These are phyloP conservation scores for bread wheat (Triticum aestivum) DNA, from an alignment of 176 grass and related monocot species.

Conservation along the genomic window IWGSC_CS_RefSeq_v2.1 NC_057798.1:51920299-51920798, in stretches of 20 bases:
- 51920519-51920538: neutral
- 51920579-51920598: too few species aligned
- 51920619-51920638: too few species aligned
- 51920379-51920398: neutral
- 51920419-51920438: slow-evolving; percentile 17
- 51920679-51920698: neutral
- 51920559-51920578: neutral
- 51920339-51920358: neutral
- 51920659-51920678: neutral
- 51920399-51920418: slow-evolving; percentile 21
- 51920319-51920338: neutral
- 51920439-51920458: neutral
- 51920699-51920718: slow-evolving; percentile 18
- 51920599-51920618: too few species aligned
- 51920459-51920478: neutral
- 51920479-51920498: neutral
- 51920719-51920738: slow-evolving; percentile 11
- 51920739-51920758: neutral
- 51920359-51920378: neutral
- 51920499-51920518: slow-evolving; percentile 13
- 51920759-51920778: neutral
- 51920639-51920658: neutral
- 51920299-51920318: neutral
- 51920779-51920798: neutral
- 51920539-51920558: too few species aligned